A percentile compares a stretch with the other conserved stretches of the same genome.
Conservation (phyloP, 2,329 filamentous ascomycete species). For the Phaeosphaeriaceae sp. region DNA sequence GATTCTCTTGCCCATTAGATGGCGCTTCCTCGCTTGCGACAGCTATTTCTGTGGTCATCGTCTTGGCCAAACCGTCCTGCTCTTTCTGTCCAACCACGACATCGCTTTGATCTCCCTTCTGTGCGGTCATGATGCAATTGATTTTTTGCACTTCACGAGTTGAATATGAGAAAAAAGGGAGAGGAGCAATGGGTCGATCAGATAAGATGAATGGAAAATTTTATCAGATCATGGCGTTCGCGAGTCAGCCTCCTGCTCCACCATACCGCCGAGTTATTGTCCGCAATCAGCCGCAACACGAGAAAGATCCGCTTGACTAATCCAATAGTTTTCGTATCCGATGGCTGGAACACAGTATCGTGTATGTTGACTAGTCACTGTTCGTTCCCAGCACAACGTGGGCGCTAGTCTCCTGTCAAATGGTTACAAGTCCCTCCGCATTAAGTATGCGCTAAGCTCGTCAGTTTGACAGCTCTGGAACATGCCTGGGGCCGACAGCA, state of each 20-base stretch:
- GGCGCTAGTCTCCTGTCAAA: too few species aligned
- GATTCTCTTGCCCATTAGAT: background rate
- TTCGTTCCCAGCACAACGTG: background rate
- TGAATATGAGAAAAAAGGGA: background rate
- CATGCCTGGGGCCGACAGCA: too few species aligned
- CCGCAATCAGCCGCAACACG: background rate
- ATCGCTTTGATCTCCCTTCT: background rate
- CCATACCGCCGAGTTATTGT: background rate
- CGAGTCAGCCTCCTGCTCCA: background rate
- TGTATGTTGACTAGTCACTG: background rate
- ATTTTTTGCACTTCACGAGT: background rate
- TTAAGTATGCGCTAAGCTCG: too few species aligned
- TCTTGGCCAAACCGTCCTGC: background rate
- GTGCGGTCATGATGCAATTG: background rate
- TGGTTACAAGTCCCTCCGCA: too few species aligned
- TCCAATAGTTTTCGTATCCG: background rate
- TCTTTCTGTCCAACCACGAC: background rate
- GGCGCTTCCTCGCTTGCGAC: conserved; percentile 14
- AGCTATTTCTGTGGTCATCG: background rate
- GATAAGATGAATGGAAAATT: background rate
- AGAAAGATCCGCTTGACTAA: background rate
- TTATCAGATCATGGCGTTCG: background rate
- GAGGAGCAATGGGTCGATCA: background rate
- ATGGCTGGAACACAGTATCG: background rate
- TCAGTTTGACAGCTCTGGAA: too few species aligned